A percentile compares a stretch with the other conserved stretches of the same genome.
Evolutionary conservation across 208 protist genomes (phyloP).

Genomic region (Crithidia expoeki): DNA sequence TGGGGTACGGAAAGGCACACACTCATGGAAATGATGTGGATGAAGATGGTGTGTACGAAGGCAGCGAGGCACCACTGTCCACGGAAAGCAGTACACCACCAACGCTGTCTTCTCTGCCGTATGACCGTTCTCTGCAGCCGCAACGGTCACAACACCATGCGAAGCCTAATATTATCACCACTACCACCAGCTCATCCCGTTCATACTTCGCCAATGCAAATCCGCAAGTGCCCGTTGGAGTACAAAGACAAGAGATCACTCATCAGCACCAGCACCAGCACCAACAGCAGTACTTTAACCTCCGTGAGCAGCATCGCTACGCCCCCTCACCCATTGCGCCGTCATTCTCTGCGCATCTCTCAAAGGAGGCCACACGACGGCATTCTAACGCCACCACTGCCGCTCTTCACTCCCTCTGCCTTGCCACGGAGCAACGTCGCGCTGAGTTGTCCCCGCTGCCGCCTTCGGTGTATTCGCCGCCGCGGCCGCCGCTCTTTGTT

Average conservation of each 20-base stretch:
- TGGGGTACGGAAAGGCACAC: not conserved
- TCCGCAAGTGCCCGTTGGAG: too few species aligned
- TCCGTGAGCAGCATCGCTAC: conserved; percentile 9
- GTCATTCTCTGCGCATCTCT: not conserved
- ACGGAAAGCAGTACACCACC: not conserved
- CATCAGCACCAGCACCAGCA: not conserved
- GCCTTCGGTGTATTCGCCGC: conserved; percentile 3
- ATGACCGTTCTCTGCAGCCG: not conserved
- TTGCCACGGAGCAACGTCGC: conserved; percentile 11
- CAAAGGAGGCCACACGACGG: not conserved
- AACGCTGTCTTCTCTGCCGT: not conserved
- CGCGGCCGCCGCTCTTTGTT: conserved; percentile 24
- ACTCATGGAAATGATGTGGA: not conserved
- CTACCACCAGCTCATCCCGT: not conserved
- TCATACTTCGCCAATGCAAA: too few species aligned
- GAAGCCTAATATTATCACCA: not conserved
- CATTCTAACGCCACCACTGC: not conserved
- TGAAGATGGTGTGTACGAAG: not conserved
- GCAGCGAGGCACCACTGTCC: not conserved
- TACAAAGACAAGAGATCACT: too few species aligned
- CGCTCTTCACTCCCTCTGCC: conserved; percentile 7
- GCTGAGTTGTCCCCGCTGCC: conserved; percentile 2
- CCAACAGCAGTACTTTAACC: not conserved
- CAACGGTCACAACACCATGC: not conserved
- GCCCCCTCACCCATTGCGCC: conserved; percentile 1